Percentiles rank a stretch among this genome's conserved stretches.
Evolutionary conservation across 495 filamentous ascomycete genomes (phyloP).

Genomic region (Aspergillus leporis): DNA sequence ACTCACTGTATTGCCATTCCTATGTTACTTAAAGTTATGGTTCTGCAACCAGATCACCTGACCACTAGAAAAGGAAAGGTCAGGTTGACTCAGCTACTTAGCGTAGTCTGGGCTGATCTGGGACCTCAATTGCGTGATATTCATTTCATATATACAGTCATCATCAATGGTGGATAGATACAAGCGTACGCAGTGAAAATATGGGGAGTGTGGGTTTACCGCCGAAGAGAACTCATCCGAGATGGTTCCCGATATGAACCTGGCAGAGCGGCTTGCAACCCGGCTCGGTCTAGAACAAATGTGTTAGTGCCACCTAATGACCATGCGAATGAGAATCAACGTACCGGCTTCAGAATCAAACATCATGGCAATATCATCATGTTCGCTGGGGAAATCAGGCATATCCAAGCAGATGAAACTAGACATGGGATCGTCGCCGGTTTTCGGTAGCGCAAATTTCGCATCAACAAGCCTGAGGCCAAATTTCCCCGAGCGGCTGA

Average conservation of each 20-base stretch:
- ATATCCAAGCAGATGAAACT: conserved; percentile 80
- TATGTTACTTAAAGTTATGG: too few species aligned
- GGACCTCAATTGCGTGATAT: conserved; percentile 4
- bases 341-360: conserved; percentile 80
- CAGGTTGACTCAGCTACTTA: too few species aligned
- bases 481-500: conserved; percentile 64
- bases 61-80: too few species aligned
- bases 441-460: conserved; percentile 81
- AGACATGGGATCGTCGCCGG: conserved; percentile 56
- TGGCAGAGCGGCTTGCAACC: conserved; percentile 46
- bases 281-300: conserved; percentile 42
- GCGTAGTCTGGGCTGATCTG: too few species aligned
- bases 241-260: conserved; percentile 49
- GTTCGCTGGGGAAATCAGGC: conserved; percentile 84
- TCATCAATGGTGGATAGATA: neutral
- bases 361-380: conserved; percentile 82
- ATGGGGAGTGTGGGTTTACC: conserved; percentile 25
- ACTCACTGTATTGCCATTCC: too few species aligned
- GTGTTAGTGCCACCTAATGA: conserved; percentile 12
- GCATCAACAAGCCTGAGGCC: conserved; percentile 78
- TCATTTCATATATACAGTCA: conserved; percentile 11
- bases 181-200: neutral
- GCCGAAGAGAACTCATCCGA: conserved; percentile 50
- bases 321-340: conserved; percentile 28
- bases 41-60: too few species aligned